Conservation (phyloP, 2,329 filamentous ascomycete species). For the Cryphonectria carpinicola region DNA sequence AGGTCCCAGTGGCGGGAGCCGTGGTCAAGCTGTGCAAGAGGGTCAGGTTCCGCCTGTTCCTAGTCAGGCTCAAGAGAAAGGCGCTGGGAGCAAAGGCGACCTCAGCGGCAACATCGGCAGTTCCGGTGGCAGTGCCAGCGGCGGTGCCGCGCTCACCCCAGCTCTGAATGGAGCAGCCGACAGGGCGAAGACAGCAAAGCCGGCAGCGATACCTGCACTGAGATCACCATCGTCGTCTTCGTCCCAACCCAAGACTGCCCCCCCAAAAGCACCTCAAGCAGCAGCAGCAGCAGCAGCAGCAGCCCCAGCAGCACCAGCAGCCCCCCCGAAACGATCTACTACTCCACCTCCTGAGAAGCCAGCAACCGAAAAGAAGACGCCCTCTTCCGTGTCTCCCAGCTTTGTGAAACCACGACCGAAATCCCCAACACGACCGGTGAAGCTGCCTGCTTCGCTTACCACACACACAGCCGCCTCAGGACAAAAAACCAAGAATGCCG, state of each 20-base stretch:
- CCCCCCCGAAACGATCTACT: slow-evolving; percentile 12
- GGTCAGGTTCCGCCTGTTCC: slow-evolving; percentile 12
- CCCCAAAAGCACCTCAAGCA: slow-evolving; percentile 14
- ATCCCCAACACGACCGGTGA: slow-evolving; percentile 71
- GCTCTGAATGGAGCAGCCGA: slow-evolving; percentile 21
- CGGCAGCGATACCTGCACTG: not conserved
- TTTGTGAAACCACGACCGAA: slow-evolving; percentile 65
- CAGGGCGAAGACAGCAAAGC: slow-evolving; percentile 16
- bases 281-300: not conserved
- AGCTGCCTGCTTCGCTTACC: slow-evolving; percentile 68
- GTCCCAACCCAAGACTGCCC: slow-evolving; percentile 15
- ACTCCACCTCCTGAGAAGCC: slow-evolving; percentile 22
- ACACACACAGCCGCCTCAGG: slow-evolving; percentile 72
- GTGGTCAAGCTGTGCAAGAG: slow-evolving; percentile 15
- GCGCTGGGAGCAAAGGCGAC: slow-evolving; percentile 13
- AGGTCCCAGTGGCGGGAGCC: slow-evolving; percentile 10
- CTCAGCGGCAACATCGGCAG: not conserved
- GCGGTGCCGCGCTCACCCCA: not conserved
- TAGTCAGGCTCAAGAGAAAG: slow-evolving; percentile 17
- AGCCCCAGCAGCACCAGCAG: too few species aligned
- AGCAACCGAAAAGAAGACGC: slow-evolving; percentile 44
- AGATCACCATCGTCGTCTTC: slow-evolving; percentile 13
- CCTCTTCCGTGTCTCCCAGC: slow-evolving; percentile 45
- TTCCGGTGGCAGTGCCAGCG: slow-evolving; percentile 6
- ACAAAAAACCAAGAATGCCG: slow-evolving; percentile 52